Evolutionary conservation across 1,284 basidiomycete genomes (phyloP), one percentile per base, ranked within the genome.

Genomic region (Pseudozyma hubeiensis): DNA sequence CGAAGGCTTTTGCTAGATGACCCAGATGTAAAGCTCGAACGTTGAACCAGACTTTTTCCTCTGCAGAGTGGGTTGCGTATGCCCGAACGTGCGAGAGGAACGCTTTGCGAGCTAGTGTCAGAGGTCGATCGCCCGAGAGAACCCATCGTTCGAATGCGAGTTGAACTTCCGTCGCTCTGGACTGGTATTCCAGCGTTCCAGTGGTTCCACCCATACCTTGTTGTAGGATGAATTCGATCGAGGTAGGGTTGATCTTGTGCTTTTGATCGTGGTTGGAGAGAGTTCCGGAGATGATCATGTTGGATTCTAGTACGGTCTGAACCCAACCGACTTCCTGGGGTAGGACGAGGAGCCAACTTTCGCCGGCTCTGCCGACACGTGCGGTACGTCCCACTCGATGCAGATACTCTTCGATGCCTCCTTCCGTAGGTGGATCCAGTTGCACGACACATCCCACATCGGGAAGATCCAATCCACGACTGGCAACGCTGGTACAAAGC

Each of bases 371-470:
- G 17, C 97, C 97, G 1, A 92, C 96, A 85, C 97, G 93, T 9
- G 97, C 97, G 1, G 97, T 99, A 66, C 97, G 90, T 30, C 97
- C 97, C 7, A 99, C 93, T 47, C 97, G 89, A 86, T 99, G 97
- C 6, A 99, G 90, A 80, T 99, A 99, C 85, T 99, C 97, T 24
- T 92, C 97, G 16, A 91, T 91, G 3, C 97, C 96, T 14, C 94
- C 93, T 86, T 99, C 97, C 0, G 97, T 99, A 0, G 97, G 96
- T 30, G 98, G 89, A 84, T 99, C 97, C 82, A 96, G 96, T 83
- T 99, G 97, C 35, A 99, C 87, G 59, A 99, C 95, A 4, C 93
- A 92, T 17, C 91, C 90, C 8, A 99, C 94, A n/a, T 93, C 89
- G 3, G 94, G 94, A 47, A 99, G 87, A 86, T 99, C 97, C n/a